Conservation (phyloP, 208 protist genomes). For the Histomonas meleagridis region DNA sequence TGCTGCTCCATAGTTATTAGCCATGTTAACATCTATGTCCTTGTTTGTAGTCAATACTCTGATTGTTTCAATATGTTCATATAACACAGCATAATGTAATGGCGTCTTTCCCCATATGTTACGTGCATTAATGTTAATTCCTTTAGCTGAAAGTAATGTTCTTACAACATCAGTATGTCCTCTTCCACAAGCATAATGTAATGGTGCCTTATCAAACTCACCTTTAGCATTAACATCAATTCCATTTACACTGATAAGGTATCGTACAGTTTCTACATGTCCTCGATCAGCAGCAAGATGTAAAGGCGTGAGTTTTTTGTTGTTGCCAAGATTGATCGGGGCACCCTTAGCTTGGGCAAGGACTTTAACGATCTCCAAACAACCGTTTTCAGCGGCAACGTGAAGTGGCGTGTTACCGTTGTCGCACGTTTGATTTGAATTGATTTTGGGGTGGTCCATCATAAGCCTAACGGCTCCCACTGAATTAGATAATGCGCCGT, state of each 20-base stretch:
- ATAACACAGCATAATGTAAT: not conserved
- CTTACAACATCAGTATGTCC: not conserved
- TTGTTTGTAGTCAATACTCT: not conserved
- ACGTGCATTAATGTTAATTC: not conserved
- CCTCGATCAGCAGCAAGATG: not conserved
- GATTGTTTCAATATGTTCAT: not conserved
- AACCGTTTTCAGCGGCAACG: not conserved
- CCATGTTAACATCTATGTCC: not conserved
- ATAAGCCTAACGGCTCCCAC: not conserved
- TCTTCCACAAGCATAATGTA: slow-evolving; percentile 12
- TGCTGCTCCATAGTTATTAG: no score
- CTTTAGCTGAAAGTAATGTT: not conserved
- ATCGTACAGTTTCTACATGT: not conserved
- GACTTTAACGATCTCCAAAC: not conserved
- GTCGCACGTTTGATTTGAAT: not conserved
- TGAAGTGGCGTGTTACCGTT: slow-evolving; percentile 13
- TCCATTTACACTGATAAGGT: not conserved
- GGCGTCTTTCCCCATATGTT: not conserved
- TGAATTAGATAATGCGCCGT: not conserved
- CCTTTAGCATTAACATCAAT: not conserved
- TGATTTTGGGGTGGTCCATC: not conserved
- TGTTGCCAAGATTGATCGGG: not conserved
- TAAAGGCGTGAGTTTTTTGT: not conserved
- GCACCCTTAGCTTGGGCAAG: not conserved
- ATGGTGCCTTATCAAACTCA: not conserved